Percentiles rank a stretch among this genome's conserved stretches.
Conservation (phyloP, 31 red algal species). For the Endocladia muricata region DNA sequence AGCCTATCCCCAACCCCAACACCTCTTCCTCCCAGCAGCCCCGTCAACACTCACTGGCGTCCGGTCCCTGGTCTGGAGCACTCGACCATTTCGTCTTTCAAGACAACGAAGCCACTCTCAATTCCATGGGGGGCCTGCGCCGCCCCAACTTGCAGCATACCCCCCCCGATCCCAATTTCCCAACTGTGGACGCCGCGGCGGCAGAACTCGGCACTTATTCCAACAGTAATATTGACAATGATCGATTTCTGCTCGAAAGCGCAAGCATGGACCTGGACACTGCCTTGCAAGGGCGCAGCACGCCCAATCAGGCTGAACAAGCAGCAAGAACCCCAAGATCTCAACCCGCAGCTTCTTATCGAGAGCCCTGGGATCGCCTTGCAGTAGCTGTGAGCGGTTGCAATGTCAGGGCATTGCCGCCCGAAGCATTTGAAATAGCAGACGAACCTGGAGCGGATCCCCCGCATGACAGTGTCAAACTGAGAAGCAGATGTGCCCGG, state of each 20-base stretch:
- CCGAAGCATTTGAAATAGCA: slow-evolving; percentile 54
- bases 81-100: slow-evolving; percentile 22
- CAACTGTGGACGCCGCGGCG: slow-evolving; percentile 1
- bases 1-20: slow-evolving; percentile 4
- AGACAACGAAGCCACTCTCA: background rate
- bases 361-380: slow-evolving; percentile 6
- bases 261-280: background rate
- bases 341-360: background rate
- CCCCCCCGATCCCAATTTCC: background rate
- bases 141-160: background rate
- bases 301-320: background rate
- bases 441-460: slow-evolving; percentile 1
- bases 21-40: background rate
- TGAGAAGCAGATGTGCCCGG: slow-evolving; percentile 25
- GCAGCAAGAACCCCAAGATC: background rate
- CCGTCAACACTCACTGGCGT: background rate
- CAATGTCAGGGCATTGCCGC: slow-evolving; percentile 24
- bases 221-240: background rate
- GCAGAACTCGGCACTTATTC: background rate
- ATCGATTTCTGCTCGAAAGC: slow-evolving; percentile 3
- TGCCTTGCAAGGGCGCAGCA: background rate
- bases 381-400: background rate
- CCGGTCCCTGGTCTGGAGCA: slow-evolving; percentile 1
- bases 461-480: slow-evolving; percentile 6
- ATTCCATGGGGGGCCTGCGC: slow-evolving; percentile 32